Evolutionary conservation across 176 grass and related monocot genomes (phyloP).

Genomic region (Avena atlantica): DNA sequence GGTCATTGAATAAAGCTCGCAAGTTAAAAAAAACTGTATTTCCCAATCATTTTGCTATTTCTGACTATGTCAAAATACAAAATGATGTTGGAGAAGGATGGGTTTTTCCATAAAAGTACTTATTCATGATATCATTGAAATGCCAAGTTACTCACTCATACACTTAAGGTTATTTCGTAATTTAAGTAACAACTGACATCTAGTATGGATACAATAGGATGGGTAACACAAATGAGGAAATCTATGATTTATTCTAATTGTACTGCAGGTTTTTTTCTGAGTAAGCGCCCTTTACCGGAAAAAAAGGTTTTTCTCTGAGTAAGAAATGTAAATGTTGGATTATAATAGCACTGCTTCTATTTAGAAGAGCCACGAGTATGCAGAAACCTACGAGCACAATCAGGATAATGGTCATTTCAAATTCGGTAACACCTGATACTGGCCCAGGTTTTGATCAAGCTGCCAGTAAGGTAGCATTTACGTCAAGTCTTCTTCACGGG

Average conservation of each 20-base stretch:
- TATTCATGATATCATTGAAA: not conserved
- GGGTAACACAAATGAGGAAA: conserved; percentile 2
- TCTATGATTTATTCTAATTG: conserved; percentile 18
- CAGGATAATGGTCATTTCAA: conserved; percentile 6
- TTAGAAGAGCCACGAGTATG: not conserved
- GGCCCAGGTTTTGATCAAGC: conserved; percentile 20
- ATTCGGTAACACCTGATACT: not conserved
- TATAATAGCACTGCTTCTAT: not conserved
- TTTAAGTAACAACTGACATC: not conserved
- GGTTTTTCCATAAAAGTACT: not conserved
- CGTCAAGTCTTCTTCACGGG: not conserved
- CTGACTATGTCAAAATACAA: not conserved
- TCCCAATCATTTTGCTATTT: not conserved
- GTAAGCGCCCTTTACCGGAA: no score
- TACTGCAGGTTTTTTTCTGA: not conserved
- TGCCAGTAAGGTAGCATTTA: not conserved
- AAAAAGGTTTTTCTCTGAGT: not conserved
- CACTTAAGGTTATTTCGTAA: not conserved
- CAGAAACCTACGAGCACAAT: not conserved
- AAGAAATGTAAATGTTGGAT: not conserved
- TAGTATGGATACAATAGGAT: conserved; percentile 16
- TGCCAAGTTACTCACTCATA: not conserved
- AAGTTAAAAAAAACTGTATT: not conserved
- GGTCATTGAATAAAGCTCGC: no score
- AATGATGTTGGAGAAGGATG: not conserved